Evolutionary conservation across 2,329 filamentous ascomycete genomes (phyloP).

Genomic region (Phialemonium atrogriseum): DNA sequence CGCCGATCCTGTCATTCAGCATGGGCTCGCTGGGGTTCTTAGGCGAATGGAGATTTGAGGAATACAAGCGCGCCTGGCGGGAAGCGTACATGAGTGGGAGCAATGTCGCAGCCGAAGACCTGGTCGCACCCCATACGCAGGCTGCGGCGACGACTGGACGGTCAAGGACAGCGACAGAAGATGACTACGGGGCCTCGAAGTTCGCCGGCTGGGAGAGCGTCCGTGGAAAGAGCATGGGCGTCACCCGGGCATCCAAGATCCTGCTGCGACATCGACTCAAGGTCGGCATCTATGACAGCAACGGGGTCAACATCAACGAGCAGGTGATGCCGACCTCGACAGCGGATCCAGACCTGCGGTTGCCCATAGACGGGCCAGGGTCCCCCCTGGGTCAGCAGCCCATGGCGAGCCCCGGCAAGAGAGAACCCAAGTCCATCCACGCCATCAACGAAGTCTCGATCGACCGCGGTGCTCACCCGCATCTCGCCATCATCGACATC

Average conservation of each 20-base stretch:
- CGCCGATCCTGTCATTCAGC: constrained; percentile 87
- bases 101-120: constrained; percentile 38
- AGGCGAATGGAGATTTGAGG: constrained; percentile 91
- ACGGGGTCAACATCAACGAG: constrained; percentile 52
- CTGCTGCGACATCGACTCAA: constrained; percentile 80
- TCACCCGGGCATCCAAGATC: constrained; percentile 65
- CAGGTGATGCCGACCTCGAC: constrained; percentile 39
- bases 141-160: constrained; percentile 16
- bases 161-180: constrained; percentile 2
- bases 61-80: constrained; percentile 85
- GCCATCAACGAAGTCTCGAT: constrained; percentile 95
- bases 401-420: no score
- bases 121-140: constrained; percentile 30
- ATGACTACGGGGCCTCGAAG: background rate
- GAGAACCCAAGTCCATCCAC: constrained; percentile 41
- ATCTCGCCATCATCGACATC: constrained; percentile 86
- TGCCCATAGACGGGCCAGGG: constrained; percentile 6
- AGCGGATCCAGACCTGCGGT: constrained; percentile 21
- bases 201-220: constrained; percentile 58
- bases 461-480: constrained; percentile 81
- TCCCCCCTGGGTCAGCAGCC: no score
- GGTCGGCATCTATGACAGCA: constrained; percentile 71
- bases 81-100: constrained; percentile 81
- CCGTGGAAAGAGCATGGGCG: constrained; percentile 74
- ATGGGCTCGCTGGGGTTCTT: constrained; percentile 95